Evolutionary conservation across 257 asterid genomes (phyloP), one percentile per base, ranked within the genome.

Genomic region (Asclepias syriaca): DNA sequence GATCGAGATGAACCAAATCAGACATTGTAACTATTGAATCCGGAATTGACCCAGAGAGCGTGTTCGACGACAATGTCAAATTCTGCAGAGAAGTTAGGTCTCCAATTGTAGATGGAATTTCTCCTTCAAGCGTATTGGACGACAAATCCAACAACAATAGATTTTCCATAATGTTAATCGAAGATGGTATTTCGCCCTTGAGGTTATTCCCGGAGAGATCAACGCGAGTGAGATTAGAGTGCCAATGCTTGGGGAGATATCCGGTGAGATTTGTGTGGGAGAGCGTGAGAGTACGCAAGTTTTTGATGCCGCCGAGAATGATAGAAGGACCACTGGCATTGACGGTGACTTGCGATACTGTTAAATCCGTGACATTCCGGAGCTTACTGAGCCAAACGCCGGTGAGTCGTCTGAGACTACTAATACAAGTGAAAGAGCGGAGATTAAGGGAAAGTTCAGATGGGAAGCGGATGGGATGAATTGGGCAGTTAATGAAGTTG

Each of bases 241-340:
- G 89, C 97, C 96, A 91, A n/a, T 72, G 86, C 39, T 72, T 85
- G 0, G 97, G 99, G 21, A 95, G 82, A 69, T 5, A 32, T 2
- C 98, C 97, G 2, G 89, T 73, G 71, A 95, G 92, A 81, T 90
- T 91, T 0, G 95, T 73, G 10, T 83, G 84, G 0, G 98, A 85
- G 6, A 95, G 72, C 7, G 97, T 87, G 5, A 91, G 78, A 63
- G 90, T 75, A 3, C 71, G 84, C 39, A 91, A 21, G 58, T 73
- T 76, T 46, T 74, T 85, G 87, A 91, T 84, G 69, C 73, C 61
- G 73, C 40, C 50, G 70, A 94, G 78, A 71, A 94, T 81, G 6
- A 90, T 72, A 0, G 83, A 29, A 69, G 96, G 96, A 74, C 96
- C 95, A 63, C 92, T 87, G 2, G 94, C 95, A 5, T 77, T 72